Evolutionary conservation across 164 flowering plant species (phyloP).

Genomic region (Vitis amurensis): DNA sequence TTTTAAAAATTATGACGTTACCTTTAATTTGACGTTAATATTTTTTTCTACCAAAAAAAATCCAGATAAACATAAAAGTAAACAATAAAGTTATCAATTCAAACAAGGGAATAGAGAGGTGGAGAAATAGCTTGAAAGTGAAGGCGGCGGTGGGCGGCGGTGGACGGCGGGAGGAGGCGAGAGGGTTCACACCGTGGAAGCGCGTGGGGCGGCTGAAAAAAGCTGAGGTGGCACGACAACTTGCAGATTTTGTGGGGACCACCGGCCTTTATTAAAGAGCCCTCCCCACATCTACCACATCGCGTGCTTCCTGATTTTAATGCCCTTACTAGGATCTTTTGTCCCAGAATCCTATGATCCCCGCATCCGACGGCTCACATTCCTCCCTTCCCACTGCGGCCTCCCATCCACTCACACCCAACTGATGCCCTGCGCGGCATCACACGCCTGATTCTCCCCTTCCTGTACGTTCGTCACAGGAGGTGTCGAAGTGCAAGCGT

Average conservation of each 20-base stretch:
- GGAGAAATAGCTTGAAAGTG: no score
- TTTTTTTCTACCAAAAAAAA: no score
- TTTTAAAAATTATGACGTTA: no score
- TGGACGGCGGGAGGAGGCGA: neutral
- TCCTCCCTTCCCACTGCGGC: neutral
- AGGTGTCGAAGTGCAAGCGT: constrained; percentile 19
- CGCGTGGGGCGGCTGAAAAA: constrained; percentile 8
- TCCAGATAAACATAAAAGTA: no score
- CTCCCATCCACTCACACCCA: neutral
- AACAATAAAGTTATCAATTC: no score
- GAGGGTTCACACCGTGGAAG: neutral
- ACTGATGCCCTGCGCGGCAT: neutral
- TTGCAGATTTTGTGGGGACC: constrained; percentile 24
- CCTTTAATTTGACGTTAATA: no score
- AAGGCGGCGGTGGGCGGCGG: no score
- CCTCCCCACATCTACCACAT: no score
- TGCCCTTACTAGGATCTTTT: no score
- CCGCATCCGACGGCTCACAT: neutral
- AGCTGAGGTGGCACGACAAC: constrained; percentile 12
- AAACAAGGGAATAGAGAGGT: no score
- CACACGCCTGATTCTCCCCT: no score
- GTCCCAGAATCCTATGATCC: constrained; percentile 1
- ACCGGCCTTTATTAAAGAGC: neutral
- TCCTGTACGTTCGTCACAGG: constrained; percentile 16
- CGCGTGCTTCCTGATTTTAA: no score